phyloP scores from a whole-genome alignment of 345 rosid genomes.

The Eucalyptus sp. region DNA sequence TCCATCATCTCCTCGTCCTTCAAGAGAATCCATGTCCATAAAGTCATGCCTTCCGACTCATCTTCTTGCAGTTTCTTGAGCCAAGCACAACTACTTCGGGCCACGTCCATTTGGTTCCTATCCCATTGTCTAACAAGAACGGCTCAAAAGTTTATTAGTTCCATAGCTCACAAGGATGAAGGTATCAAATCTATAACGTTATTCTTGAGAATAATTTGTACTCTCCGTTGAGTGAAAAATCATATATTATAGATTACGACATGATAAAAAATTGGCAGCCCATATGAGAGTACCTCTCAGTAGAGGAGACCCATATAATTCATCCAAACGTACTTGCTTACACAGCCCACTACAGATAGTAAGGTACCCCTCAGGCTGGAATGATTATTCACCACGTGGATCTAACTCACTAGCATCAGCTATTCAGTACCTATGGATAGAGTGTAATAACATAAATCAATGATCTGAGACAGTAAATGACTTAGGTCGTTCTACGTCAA shows the following conservation, averaged over 20 bases:
- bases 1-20: not conserved
- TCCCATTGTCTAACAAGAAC: not conserved
- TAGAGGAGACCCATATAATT: not conserved
- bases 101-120: not conserved
- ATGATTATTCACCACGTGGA: not conserved
- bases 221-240: not conserved
- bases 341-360: not conserved
- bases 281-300: not conserved
- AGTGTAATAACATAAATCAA: not conserved
- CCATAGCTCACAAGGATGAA: not conserved
- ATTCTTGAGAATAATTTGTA: not conserved
- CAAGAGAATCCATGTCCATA: not conserved
- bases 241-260: not conserved
- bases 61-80: not conserved
- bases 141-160: not conserved
- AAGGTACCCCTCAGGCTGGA: not conserved
- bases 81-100: not conserved
- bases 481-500: not conserved
- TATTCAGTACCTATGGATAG: not conserved
- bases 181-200: not conserved
- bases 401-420: not conserved
- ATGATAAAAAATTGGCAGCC: not conserved
- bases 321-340: not conserved
- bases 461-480: not conserved
- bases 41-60: not conserved